These are phyloP conservation scores for Apiotrichum siamense DNA, from an alignment of 1,284 basidiomycete species.

Conservation along the genomic window DNA sequence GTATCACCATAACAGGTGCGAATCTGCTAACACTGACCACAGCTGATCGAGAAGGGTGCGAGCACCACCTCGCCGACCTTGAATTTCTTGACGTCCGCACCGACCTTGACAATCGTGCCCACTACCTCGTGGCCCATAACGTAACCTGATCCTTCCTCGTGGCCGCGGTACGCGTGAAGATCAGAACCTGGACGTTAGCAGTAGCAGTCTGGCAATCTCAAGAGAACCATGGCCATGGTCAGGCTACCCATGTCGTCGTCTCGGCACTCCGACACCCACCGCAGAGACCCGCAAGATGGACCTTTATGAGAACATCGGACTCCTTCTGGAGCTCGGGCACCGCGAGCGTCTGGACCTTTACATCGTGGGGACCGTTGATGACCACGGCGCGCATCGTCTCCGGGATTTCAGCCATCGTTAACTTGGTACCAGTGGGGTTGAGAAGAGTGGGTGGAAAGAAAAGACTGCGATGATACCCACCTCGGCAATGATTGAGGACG, in stretches of 20 bases:
- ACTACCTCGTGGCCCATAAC: slow-evolving; percentile 71
- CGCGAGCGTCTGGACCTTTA: slow-evolving; percentile 29
- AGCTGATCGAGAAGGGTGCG: slow-evolving; percentile 76
- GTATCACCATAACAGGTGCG: too few species aligned
- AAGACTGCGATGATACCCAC: not conserved
- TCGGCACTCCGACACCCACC: slow-evolving; percentile 22
- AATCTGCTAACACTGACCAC: slow-evolving; percentile 56
- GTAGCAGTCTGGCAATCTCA: too few species aligned
- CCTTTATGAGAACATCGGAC: slow-evolving; percentile 38
- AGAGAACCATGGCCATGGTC: too few species aligned
- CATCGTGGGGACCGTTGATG: slow-evolving; percentile 25
- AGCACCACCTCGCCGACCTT: slow-evolving; percentile 77
- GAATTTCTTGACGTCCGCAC: slow-evolving; percentile 60
- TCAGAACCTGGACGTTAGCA: slow-evolving; percentile 64
- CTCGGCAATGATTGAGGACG: too few species aligned
- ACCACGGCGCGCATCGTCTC: slow-evolving; percentile 38
- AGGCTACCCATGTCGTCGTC: too few species aligned
- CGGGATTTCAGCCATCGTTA: not conserved
- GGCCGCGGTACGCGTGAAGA: slow-evolving; percentile 69
- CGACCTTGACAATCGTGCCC: slow-evolving; percentile 67
- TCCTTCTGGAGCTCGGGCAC: slow-evolving; percentile 24
- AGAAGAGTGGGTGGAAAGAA: not conserved
- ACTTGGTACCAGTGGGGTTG: too few species aligned
- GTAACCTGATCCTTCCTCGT: slow-evolving; percentile 40
- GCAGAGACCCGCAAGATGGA: slow-evolving; percentile 34